A percentile compares a stretch with the other conserved stretches of the same genome.
Evolutionary conservation across 768 basidiomycete genomes (phyloP).

Genomic region (Amanita molliuscula): DNA sequence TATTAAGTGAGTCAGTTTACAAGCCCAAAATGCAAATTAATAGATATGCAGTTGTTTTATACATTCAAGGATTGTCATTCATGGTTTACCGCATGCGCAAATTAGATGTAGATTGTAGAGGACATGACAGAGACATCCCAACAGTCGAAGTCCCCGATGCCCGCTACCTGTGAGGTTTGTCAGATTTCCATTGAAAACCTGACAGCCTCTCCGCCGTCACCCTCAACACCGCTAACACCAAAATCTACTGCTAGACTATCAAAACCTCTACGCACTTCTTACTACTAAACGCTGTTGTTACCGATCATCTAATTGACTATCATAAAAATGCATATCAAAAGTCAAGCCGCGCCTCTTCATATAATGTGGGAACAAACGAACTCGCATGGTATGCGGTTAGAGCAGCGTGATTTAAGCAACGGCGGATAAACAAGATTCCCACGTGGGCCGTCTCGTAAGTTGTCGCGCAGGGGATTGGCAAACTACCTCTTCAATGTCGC

Average conservation of each 20-base stretch:
- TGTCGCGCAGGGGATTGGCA: not conserved
- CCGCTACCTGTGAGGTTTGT: not conserved
- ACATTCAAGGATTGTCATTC: constrained; percentile 28
- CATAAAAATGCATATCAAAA: no score
- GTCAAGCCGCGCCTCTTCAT: no score
- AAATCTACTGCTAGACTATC: constrained; percentile 10
- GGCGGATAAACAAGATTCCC: no score
- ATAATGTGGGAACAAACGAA: no score
- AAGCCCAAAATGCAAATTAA: constrained; percentile 8
- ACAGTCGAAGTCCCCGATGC: not conserved
- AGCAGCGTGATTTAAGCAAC: no score
- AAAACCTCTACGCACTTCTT: constrained; percentile 10
- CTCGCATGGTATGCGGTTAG: no score
- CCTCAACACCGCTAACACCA: not conserved
- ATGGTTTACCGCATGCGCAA: constrained; percentile 22
- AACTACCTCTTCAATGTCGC: constrained; percentile 6
- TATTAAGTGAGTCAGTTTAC: constrained; percentile 29
- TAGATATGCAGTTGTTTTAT: constrained; percentile 26
- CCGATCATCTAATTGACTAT: not conserved
- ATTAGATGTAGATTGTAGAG: not conserved
- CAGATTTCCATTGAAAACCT: not conserved
- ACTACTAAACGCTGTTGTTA: constrained; percentile 6
- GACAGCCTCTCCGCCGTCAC: not conserved
- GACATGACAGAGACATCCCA: not conserved
- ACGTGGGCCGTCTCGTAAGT: no score